Percentiles rank a stretch among this genome's conserved stretches.
Conservation (phyloP, 2,329 filamentous ascomycete genomes). For the Myriosclerotinia scirpicola region DNA sequence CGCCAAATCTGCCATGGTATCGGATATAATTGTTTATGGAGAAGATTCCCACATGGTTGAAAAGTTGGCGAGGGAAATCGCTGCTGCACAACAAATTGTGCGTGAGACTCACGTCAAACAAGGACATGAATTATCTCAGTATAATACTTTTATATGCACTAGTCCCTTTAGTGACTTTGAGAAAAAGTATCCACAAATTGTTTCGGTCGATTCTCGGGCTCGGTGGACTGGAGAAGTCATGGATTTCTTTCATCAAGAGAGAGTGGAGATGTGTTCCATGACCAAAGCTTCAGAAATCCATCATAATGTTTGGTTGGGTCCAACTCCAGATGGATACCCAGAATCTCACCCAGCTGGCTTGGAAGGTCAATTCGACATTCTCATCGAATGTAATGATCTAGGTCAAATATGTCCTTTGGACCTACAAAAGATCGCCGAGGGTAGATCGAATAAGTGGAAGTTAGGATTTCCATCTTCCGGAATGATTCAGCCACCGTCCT, state of each 20-base stretch:
- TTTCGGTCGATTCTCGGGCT: conserved; percentile 73
- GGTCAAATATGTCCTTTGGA: conserved; percentile 72
- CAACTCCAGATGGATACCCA: conserved; percentile 66
- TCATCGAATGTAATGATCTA: conserved; percentile 86
- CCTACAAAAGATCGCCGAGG: conserved; percentile 62
- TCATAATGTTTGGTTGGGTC: conserved; percentile 85
- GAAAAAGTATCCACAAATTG: conserved; percentile 63
- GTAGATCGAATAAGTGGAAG: conserved; percentile 44
- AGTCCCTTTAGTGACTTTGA: conserved; percentile 72
- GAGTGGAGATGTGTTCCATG: conserved; percentile 91
- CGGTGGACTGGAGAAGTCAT: conserved; percentile 73
- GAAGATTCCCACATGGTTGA: conserved; percentile 63
- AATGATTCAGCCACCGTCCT: conserved; percentile 83
- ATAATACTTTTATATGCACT: conserved; percentile 79
- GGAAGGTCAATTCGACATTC: conserved; percentile 69
- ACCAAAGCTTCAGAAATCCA: conserved; percentile 85
- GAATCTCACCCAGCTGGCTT: conserved; percentile 45
- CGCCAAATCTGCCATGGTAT: conserved; percentile 81
- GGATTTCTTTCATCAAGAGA: conserved; percentile 88
- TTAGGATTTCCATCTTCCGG: conserved; percentile 87
- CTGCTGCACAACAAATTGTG: conserved; percentile 75
- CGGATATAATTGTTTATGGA: conserved; percentile 91
- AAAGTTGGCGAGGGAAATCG: conserved; percentile 67
- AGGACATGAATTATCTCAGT: conserved; percentile 58
- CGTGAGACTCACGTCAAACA: conserved; percentile 61